These are phyloP conservation scores for Miscanthus sacchariflorus DNA, from an alignment of 202 grass and related monocot genomes.

Conservation along the genomic window DNA sequence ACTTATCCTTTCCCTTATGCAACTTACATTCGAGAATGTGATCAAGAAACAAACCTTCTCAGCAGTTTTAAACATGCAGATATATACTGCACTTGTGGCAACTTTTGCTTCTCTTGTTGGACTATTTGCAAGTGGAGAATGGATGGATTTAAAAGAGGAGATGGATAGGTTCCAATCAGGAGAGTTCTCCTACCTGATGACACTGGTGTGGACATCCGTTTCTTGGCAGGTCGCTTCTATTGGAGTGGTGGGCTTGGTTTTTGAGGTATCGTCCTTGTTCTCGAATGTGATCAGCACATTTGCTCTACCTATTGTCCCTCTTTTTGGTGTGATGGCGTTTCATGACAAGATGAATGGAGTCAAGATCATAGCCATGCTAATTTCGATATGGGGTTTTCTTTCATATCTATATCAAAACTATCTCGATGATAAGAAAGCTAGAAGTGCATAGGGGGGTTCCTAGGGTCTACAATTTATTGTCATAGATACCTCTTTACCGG, in stretches of 20 bases:
- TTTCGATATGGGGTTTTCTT: slow-evolving; percentile 77
- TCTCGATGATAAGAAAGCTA: slow-evolving; percentile 61
- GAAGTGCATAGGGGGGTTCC: slow-evolving; percentile 36
- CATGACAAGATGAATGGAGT: slow-evolving; percentile 76
- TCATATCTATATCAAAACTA: slow-evolving; percentile 85
- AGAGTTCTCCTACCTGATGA: slow-evolving; percentile 85
- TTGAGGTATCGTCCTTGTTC: slow-evolving; percentile 80
- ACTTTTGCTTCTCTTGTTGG: slow-evolving; percentile 53
- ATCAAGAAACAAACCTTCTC: slow-evolving; percentile 66
- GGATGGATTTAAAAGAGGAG: slow-evolving; percentile 63
- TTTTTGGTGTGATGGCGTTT: slow-evolving; percentile 81
- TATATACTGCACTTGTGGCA: slow-evolving; percentile 67
- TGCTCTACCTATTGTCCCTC: slow-evolving; percentile 61
- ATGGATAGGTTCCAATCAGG: slow-evolving; percentile 78
- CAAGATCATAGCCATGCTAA: slow-evolving; percentile 74
- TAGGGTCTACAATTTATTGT: slow-evolving; percentile 20
- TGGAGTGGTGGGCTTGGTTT: slow-evolving; percentile 76
- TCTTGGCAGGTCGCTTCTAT: slow-evolving; percentile 80
- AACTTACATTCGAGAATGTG: slow-evolving; percentile 82
- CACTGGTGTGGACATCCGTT: slow-evolving; percentile 64
- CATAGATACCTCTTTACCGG: slow-evolving; percentile 28
- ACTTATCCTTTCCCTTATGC: slow-evolving; percentile 71
- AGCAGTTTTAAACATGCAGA: slow-evolving; percentile 81
- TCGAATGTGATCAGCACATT: slow-evolving; percentile 72
- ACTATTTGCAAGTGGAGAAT: slow-evolving; percentile 82